Base-by-base conservation (phyloP, 495 filamentous ascomycete species). In the Jackrogersella multiformis region DNA sequence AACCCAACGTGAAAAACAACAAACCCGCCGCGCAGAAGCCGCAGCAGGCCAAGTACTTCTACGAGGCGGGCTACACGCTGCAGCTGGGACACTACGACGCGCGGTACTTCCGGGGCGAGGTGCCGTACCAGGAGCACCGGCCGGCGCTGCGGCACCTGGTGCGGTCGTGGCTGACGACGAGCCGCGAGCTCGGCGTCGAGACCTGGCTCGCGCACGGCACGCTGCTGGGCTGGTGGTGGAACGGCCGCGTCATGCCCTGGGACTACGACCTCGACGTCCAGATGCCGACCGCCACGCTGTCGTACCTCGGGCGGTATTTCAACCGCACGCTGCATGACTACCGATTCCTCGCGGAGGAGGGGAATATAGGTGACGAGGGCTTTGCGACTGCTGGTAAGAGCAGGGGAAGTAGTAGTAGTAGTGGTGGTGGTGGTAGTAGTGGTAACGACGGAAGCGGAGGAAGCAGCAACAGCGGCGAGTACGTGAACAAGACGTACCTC, bases 181-280 rank as follows among this genome's bases (percentile, higher is more conserved):
- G 90, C 65, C 75, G 80, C 12, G 78, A 85, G 36, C 82, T 91
- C 26, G 82, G 84, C 0, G 75, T 92, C 57, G 90, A 93, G 72
- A 93, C 92, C 4, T 96, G 92, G 92, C 87, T 96, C 65, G 90
- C 91, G 32, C 92, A 96, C 76, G 92, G 92, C 20, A 94, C 92
- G 13, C 79, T 96, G 44, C 77, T 96, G 46, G 92, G 92, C 10
- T 96, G 92, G 92, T 95, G 91, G 90, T 96, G 92, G 92, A 94
- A 92, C 71, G 90, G 88, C 15, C 85, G 87, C 79, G 85, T 92
- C 71, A 86, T 94, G 69, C 92, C 92, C 8, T 96, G 92, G 92
- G 92, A 96, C 74, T 91, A 87, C 84, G 92, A 96, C 75, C 80
- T 96, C n/a, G 92, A 96, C 72, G 90, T 88, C 2, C 92, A 96